A percentile compares a stretch with the other conserved stretches of the same genome.
Evolutionary conservation across 345 rosid species (phyloP).

Genomic region (Eucalyptus caleyi): DNA sequence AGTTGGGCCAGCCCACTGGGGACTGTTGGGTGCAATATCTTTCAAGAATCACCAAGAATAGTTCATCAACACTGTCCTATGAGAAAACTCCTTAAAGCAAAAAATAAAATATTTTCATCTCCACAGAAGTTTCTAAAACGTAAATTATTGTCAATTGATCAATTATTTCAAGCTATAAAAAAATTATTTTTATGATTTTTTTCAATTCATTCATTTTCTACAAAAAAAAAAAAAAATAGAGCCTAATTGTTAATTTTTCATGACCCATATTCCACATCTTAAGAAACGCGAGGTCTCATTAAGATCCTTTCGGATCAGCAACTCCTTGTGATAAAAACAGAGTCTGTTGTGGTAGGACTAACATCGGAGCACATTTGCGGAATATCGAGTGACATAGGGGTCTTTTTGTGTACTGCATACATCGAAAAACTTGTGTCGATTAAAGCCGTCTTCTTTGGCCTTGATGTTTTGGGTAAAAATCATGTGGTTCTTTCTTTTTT

Average conservation of each 20-base stretch:
- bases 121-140: accelerated
- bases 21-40: neutral
- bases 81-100: neutral
- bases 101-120: neutral
- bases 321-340: neutral
- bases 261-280: neutral
- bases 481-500: neutral
- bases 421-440: neutral
- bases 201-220: neutral
- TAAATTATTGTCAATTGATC: neutral
- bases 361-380: neutral
- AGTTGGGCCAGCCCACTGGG: neutral
- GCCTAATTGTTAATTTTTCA: neutral
- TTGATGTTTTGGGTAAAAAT: neutral
- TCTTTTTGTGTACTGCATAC: neutral
- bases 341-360: neutral
- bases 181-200: neutral
- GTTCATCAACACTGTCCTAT: neutral
- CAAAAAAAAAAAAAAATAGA: neutral
- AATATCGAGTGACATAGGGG: neutral
- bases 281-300: neutral
- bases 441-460: neutral
- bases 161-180: neutral
- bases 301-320: neutral
- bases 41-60: neutral